Conservation (phyloP, 139 green algal species). For the Ettlia oleoabundans region DNA sequence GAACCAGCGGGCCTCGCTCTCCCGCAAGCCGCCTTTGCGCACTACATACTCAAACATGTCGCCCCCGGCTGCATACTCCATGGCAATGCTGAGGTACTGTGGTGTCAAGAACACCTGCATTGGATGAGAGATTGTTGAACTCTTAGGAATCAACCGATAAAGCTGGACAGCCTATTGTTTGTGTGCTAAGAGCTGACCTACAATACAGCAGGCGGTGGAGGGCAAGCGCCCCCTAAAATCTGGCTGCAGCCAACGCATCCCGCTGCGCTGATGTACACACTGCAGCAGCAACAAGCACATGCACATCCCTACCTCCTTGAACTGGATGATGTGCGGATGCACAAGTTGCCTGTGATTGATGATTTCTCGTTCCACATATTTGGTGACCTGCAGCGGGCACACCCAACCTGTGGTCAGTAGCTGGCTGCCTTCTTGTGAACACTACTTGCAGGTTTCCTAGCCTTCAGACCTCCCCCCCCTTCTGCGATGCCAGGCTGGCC, state of each 20-base stretch:
- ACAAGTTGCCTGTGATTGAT: constrained; percentile 94
- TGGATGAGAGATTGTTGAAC: too few relatives aligned
- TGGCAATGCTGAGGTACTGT: constrained; percentile 90
- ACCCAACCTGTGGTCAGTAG: neutral
- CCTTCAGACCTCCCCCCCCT: too few relatives aligned
- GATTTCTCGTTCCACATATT: constrained; percentile 98
- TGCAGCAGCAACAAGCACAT: too few relatives aligned
- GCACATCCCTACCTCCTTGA: constrained; percentile 96
- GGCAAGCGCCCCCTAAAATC: too few relatives aligned
- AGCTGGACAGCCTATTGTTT: too few relatives aligned
- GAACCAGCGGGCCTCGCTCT: constrained; percentile 97
- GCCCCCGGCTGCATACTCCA: constrained; percentile 93
- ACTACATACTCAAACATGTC: constrained; percentile 98
- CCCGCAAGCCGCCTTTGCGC: constrained; percentile 85
- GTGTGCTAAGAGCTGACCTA: too few relatives aligned
- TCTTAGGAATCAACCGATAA: too few relatives aligned
- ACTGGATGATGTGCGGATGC: constrained; percentile 97
- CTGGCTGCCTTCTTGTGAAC: too few relatives aligned
- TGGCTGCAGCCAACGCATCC: too few relatives aligned
- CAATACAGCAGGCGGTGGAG: neutral
- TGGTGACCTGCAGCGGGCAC: constrained; percentile 75
- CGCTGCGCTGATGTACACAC: too few relatives aligned
- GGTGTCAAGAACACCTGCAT: constrained; percentile 85
- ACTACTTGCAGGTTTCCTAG: too few relatives aligned
- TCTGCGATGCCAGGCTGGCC: too few relatives aligned